Percentiles rank a stretch among this genome's conserved stretches.
These are phyloP conservation scores for Venturia oleaginea DNA, from an alignment of 2,329 filamentous ascomycete genomes.

Conservation along the genomic window DNA sequence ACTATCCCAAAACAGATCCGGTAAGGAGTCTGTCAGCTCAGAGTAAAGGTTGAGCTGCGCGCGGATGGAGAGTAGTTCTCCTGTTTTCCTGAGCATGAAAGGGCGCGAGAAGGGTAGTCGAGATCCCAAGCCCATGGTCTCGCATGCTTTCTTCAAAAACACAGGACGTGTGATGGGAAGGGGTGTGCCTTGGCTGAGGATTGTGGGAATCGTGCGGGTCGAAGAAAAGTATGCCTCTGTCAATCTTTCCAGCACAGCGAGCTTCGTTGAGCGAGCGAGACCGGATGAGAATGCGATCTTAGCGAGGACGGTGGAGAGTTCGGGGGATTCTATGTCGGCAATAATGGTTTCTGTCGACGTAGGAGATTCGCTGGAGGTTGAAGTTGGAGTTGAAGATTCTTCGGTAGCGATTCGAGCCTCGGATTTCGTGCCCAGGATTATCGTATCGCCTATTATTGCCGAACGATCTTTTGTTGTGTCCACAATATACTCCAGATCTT, in stretches of 20 bases:
- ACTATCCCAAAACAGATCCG: constrained; percentile 95
- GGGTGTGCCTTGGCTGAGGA: constrained; percentile 59
- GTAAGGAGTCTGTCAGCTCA: constrained; percentile 87
- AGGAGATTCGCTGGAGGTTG: not conserved
- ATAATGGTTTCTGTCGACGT: constrained; percentile 33
- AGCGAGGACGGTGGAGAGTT: constrained; percentile 61
- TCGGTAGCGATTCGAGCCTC: not conserved
- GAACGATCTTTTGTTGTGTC: constrained; percentile 66
- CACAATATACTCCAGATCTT: constrained; percentile 79
- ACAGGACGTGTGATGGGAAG: constrained; percentile 56
- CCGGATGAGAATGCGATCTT: constrained; percentile 97
- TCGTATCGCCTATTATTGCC: constrained; percentile 75
- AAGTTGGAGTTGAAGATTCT: not conserved
- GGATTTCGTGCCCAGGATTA: constrained; percentile 72
- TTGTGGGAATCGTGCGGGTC: constrained; percentile 70
- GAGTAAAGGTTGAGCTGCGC: constrained; percentile 95
- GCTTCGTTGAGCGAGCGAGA: constrained; percentile 82
- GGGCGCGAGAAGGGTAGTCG: constrained; percentile 46
- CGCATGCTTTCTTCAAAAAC: constrained; percentile 86
- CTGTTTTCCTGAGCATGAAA: constrained; percentile 69
- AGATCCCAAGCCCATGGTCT: constrained; percentile 78
- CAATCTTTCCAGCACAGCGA: constrained; percentile 80
- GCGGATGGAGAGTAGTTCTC: constrained; percentile 78
- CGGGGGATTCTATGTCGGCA: constrained; percentile 19
- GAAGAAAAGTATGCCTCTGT: constrained; percentile 79